A percentile compares a stretch with the other conserved stretches of the same genome.
phyloP scores from a whole-genome alignment of 495 filamentous ascomycete species.

The Friedmanniomyces simplex region DNA sequence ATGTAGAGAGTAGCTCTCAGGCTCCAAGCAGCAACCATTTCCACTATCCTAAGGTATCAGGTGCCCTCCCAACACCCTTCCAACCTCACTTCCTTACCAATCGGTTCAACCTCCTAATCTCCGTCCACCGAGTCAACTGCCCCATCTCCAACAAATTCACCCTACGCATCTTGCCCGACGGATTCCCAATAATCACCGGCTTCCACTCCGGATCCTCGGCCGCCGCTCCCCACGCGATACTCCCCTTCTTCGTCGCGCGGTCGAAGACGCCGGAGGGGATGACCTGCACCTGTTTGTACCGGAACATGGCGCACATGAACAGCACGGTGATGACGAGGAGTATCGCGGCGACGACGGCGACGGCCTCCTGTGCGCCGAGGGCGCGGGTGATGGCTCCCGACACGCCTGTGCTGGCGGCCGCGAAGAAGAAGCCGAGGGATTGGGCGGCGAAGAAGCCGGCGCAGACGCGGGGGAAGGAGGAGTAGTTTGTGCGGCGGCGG shows the following conservation, averaged over 20 bases:
- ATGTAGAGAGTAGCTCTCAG: too few species aligned
- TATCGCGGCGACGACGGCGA: conserved; percentile 52
- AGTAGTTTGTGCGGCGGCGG: conserved; percentile 53
- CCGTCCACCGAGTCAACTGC: conserved; percentile 52
- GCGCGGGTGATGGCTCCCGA: conserved; percentile 51
- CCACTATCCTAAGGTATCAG: too few species aligned
- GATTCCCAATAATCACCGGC: conserved; percentile 57
- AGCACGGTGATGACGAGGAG: conserved; percentile 52
- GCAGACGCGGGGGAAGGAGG: conserved; percentile 55
- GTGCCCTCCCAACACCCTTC: background rate
- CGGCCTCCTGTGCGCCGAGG: conserved; percentile 54
- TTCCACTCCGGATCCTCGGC: conserved; percentile 52
- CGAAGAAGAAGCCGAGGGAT: conserved; percentile 51
- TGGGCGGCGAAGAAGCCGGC: conserved; percentile 65
- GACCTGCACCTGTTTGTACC: conserved; percentile 55
- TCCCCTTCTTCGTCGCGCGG: conserved; percentile 33
- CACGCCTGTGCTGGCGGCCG: conserved; percentile 52
- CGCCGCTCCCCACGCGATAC: conserved; percentile 26
- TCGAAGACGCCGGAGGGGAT: conserved; percentile 41
- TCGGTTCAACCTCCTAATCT: conserved; percentile 57
- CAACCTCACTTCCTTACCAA: conserved; percentile 25
- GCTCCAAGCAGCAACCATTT: background rate
- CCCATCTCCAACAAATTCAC: conserved; percentile 61
- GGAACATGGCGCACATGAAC: conserved; percentile 46
- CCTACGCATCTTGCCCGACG: conserved; percentile 50